A percentile compares a stretch with the other conserved stretches of the same genome.
Conservation (phyloP, 2,329 filamentous ascomycete genomes). For the Venturia oleaginea region DNA sequence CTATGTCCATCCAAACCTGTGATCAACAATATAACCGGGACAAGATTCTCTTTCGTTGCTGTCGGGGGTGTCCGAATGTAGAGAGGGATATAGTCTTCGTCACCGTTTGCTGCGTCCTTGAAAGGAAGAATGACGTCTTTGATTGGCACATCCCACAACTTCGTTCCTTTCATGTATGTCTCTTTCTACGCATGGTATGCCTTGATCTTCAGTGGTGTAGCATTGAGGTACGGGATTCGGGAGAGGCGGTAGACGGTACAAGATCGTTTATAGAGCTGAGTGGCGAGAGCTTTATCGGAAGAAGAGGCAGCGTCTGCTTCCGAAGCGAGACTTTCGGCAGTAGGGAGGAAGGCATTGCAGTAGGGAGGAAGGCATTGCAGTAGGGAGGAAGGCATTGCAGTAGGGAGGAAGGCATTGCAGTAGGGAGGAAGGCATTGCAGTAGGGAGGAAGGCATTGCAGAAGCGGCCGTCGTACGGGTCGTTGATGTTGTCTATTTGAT, state of each 20-base stretch:
- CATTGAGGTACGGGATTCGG: constrained; percentile 29
- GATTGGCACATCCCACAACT: constrained; percentile 28
- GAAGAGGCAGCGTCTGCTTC: constrained; percentile 20
- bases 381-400: too few species aligned
- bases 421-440: constrained; percentile 28
- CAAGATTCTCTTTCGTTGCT: constrained; percentile 22
- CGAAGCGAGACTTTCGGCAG: constrained; percentile 23
- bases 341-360: constrained; percentile 28
- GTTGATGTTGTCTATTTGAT: constrained; percentile 23
- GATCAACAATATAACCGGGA: constrained; percentile 47
- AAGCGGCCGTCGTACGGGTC: constrained; percentile 30
- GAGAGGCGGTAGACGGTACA: constrained; percentile 29
- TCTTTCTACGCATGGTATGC: constrained; percentile 29
- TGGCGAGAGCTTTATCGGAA: constrained; percentile 21
- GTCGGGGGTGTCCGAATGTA: constrained; percentile 29
- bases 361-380: too few species aligned
- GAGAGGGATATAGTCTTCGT: constrained; percentile 30
- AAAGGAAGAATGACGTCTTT: constrained; percentile 32
- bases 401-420: too few species aligned
- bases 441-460: constrained; percentile 28
- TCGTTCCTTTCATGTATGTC: constrained; percentile 27
- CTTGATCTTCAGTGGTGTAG: constrained; percentile 24
- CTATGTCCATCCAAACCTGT: constrained; percentile 56
- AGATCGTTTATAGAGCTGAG: constrained; percentile 27
- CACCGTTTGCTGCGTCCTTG: constrained; percentile 26